Percentiles rank a stretch among this genome's conserved stretches.
Evolutionary conservation across 2,329 filamentous ascomycete species (phyloP).

Genomic region (Thielaviopsis euricoi): DNA sequence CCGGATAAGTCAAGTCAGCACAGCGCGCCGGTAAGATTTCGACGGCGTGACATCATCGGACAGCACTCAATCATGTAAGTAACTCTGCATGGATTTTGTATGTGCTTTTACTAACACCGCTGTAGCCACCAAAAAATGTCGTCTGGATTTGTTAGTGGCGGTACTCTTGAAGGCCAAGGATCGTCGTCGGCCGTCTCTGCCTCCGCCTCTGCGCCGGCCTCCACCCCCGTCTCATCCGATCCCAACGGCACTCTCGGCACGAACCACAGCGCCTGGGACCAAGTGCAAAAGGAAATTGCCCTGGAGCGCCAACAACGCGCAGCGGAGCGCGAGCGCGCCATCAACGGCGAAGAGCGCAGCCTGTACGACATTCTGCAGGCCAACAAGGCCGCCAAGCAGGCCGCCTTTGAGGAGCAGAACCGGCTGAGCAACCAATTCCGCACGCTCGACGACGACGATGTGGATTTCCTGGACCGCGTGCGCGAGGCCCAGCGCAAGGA

Average conservation of each 20-base stretch:
- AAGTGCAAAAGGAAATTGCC: conserved; percentile 48
- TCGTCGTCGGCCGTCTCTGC: conserved; percentile 12
- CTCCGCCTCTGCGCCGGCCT: conserved; percentile 14
- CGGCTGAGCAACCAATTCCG: conserved; percentile 63
- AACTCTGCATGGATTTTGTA: not conserved
- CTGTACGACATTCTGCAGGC: conserved; percentile 63
- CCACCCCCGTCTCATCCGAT: conserved; percentile 14
- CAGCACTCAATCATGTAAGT: not conserved
- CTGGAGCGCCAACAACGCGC: conserved; percentile 38
- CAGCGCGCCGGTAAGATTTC: not conserved
- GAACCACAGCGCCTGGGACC: conserved; percentile 39
- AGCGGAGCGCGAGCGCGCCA: conserved; percentile 28
- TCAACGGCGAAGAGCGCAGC: conserved; percentile 35
- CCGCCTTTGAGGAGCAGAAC: conserved; percentile 60
- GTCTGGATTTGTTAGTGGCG: conserved; percentile 38
- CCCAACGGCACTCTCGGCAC: conserved; percentile 11
- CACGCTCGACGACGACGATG: conserved; percentile 61
- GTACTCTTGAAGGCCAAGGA: conserved; percentile 26
- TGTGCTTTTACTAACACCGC: not conserved
- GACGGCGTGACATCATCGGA: not conserved
- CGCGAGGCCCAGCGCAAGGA: conserved; percentile 30
- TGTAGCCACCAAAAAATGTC: conserved; percentile 23
- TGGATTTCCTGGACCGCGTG: conserved; percentile 54
- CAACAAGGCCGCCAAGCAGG: conserved; percentile 66
- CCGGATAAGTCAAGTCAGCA: not conserved